Evolutionary conservation across 805 yeast genomes (phyloP).

Genomic region (Saccharomycopsis javanensis): DNA sequence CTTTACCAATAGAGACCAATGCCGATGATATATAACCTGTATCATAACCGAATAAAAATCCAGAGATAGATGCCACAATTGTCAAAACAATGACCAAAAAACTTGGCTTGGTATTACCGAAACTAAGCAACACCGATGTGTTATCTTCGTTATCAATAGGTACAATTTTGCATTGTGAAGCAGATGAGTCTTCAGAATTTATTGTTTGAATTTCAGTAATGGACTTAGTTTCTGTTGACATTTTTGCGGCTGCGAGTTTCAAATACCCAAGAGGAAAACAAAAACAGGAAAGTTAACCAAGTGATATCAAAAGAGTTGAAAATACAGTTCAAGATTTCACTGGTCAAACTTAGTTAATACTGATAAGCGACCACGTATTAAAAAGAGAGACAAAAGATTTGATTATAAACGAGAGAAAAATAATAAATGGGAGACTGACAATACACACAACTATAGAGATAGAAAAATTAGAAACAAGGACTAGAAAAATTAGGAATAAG

Average conservation of each 20-base stretch:
- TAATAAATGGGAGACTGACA: no score
- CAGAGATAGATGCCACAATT: constrained; percentile 77
- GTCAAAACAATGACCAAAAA: constrained; percentile 59
- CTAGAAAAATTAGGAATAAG: background rate
- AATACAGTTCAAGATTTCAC: no score
- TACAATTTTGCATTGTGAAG: constrained; percentile 7
- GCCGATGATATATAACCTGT: constrained; percentile 96
- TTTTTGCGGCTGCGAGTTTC: background rate
- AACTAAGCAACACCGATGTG: constrained; percentile 37
- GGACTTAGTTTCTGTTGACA: background rate
- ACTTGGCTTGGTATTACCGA: constrained; percentile 44
- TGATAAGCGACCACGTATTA: no score
- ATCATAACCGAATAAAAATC: constrained; percentile 95
- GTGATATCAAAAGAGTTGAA: no score
- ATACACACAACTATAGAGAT: no score
- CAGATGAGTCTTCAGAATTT: background rate
- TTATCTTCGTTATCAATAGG: constrained; percentile 31
- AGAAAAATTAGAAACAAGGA: background rate
- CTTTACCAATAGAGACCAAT: constrained; percentile 73
- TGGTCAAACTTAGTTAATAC: no score
- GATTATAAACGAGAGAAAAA: no score
- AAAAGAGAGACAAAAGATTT: no score
- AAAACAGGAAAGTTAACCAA: background rate
- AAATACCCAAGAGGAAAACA: background rate
- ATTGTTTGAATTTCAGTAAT: background rate